phyloP scores from a whole-genome alignment of 495 filamentous ascomycete species.

The Entonaema liquescens region DNA sequence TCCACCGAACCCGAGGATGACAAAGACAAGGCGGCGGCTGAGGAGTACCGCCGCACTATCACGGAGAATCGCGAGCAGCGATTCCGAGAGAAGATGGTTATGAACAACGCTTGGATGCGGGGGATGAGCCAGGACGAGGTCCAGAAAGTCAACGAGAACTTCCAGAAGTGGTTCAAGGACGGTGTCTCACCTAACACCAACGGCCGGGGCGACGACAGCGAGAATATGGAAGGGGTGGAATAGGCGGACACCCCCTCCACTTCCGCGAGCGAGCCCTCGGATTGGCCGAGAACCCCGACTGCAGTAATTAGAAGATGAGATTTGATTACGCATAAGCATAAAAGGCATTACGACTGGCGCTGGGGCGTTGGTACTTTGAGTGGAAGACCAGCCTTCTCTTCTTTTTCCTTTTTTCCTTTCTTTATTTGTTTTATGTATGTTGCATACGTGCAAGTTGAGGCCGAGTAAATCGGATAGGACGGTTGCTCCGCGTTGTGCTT shows the following conservation, averaged over 20 bases:
- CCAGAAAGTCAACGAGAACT: constrained; percentile 71
- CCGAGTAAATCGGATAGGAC: neutral
- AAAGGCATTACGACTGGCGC: constrained; percentile 27
- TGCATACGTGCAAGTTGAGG: neutral
- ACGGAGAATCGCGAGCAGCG: constrained; percentile 66
- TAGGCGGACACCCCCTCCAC: neutral
- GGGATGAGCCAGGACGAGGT: constrained; percentile 75
- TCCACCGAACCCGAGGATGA: constrained; percentile 44
- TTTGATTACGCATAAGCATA: constrained; percentile 16
- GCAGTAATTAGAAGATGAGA: neutral
- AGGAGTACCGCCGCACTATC: constrained; percentile 59
- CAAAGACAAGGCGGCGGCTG: constrained; percentile 48
- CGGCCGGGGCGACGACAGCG: constrained; percentile 24
- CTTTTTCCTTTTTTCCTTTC: neutral
- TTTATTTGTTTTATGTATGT: neutral
- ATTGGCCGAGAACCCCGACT: neutral
- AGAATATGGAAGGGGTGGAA: constrained; percentile 42
- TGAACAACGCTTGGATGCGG: constrained; percentile 80
- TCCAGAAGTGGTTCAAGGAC: constrained; percentile 60
- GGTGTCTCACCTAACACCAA: constrained; percentile 36
- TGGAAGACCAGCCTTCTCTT: neutral
- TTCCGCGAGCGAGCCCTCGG: neutral
- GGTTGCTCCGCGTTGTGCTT: neutral
- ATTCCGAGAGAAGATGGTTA: constrained; percentile 76
- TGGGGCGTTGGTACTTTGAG: constrained; percentile 10